Evolutionary conservation across 2,329 filamentous ascomycete species (phyloP).

Genomic region (Shiraia bambusicola): DNA sequence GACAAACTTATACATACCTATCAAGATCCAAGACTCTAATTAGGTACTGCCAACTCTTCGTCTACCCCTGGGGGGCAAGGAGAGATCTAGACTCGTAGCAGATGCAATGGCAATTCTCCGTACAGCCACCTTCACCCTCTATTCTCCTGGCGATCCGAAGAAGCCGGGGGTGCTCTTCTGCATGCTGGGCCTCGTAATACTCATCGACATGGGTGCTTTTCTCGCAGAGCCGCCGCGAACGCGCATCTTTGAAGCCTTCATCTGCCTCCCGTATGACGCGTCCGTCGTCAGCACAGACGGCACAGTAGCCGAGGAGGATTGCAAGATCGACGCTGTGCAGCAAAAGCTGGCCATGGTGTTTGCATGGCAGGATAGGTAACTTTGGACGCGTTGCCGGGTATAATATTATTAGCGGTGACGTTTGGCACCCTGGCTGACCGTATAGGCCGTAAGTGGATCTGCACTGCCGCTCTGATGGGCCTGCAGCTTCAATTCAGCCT

Average conservation of each 20-base stretch:
- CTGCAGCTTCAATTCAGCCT: conserved; percentile 39
- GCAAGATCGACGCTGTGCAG: conserved; percentile 53
- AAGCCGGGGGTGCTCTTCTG: conserved; percentile 38
- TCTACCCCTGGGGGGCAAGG: no score
- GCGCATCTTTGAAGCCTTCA: conserved; percentile 53
- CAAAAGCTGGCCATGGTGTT: conserved; percentile 53
- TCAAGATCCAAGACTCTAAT: no score
- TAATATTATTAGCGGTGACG: conserved; percentile 52
- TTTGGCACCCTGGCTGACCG: conserved; percentile 54
- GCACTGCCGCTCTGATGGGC: conserved; percentile 47
- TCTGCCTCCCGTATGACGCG: conserved; percentile 51
- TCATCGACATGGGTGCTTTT: conserved; percentile 50
- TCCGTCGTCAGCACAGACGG: conserved; percentile 47
- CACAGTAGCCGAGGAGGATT: conserved; percentile 50
- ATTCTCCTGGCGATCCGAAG: conserved; percentile 19
- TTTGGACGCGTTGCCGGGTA: conserved; percentile 48
- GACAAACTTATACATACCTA: no score
- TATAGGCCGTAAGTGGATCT: conserved; percentile 50
- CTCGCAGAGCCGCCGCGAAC: conserved; percentile 50
- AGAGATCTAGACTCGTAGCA: not conserved
- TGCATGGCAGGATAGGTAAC: conserved; percentile 53
- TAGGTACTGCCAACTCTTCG: no score
- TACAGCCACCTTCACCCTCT: conserved; percentile 8
- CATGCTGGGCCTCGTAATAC: conserved; percentile 45
- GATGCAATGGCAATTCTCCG: conserved; percentile 11